phyloP scores from a whole-genome alignment of 2,329 filamentous ascomycete genomes.

The Bretziella fagacearum region DNA sequence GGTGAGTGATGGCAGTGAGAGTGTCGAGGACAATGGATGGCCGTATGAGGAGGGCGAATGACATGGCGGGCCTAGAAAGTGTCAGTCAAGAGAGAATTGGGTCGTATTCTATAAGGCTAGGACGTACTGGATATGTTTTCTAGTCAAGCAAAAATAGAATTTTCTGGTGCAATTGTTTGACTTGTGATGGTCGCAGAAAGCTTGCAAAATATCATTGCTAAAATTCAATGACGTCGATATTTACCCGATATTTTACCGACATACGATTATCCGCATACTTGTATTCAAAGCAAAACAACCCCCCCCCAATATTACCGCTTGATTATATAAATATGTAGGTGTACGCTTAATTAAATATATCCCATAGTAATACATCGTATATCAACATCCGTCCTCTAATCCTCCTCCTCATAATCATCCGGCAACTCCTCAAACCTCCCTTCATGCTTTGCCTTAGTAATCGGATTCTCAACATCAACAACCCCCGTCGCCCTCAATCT shows the following conservation, averaged over 20 bases:
- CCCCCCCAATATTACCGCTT: too few species aligned
- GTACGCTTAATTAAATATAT: background rate
- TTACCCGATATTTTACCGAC: background rate
- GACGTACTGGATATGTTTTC: too few species aligned
- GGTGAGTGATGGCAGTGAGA: background rate
- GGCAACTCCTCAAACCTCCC: constrained; percentile 53
- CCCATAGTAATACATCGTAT: background rate
- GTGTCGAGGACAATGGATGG: background rate
- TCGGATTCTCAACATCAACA: constrained; percentile 62
- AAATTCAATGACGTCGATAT: background rate
- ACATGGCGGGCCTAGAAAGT: too few species aligned
- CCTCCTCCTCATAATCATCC: constrained; percentile 19
- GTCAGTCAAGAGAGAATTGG: too few species aligned
- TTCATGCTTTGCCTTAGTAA: constrained; percentile 49
- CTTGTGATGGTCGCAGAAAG: too few species aligned
- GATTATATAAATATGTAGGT: background rate
- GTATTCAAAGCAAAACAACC: too few species aligned
- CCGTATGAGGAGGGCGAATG: background rate
- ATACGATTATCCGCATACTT: too few species aligned
- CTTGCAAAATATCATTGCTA: background rate
- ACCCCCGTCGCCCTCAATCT: constrained; percentile 58
- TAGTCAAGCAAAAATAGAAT: too few species aligned
- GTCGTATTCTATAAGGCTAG: too few species aligned
- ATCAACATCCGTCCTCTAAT: background rate
- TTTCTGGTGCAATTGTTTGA: too few species aligned